phyloP scores from a whole-genome alignment of 2,329 filamentous ascomycete species.

The Fusarium sp. region DNA sequence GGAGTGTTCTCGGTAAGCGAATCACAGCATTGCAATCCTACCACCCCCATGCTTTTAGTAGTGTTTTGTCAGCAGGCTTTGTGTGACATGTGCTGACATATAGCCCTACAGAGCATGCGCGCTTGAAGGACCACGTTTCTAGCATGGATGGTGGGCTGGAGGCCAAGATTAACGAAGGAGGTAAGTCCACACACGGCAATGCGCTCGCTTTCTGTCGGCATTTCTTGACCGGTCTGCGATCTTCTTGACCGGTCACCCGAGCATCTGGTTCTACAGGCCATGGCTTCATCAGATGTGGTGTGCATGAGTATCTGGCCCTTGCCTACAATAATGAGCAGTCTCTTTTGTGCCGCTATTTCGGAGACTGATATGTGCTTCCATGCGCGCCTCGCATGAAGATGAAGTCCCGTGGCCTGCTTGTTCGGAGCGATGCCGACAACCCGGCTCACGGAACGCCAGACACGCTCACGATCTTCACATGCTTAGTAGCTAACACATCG shows the following conservation, averaged over 20 bases:
- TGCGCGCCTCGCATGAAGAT: constrained; percentile 48
- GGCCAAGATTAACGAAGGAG: constrained; percentile 91
- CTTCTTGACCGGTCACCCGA: constrained; percentile 27
- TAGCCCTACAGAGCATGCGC: constrained; percentile 76
- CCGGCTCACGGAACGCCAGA: constrained; percentile 5
- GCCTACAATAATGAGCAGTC: constrained; percentile 20
- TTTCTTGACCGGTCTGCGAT: constrained; percentile 30
- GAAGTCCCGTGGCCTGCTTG: constrained; percentile 45
- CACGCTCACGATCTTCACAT: constrained; percentile 16
- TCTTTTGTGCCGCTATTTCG: constrained; percentile 25
- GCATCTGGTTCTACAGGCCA: constrained; percentile 30
- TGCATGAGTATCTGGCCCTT: constrained; percentile 22
- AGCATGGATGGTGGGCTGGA: constrained; percentile 91
- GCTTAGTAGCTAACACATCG: constrained; percentile 30
- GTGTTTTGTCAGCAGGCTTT: constrained; percentile 24
- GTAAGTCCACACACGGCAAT: constrained; percentile 61
- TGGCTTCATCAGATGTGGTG: constrained; percentile 20
- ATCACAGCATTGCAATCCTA: constrained; percentile 27
- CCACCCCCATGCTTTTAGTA: constrained; percentile 5
- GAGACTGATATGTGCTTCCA: constrained; percentile 45
- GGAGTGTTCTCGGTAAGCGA: constrained; percentile 86
- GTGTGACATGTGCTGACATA: constrained; percentile 39
- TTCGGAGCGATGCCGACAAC: constrained; percentile 9
- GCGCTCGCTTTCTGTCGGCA: constrained; percentile 42
- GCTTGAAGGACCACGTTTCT: constrained; percentile 88